Percentiles rank a stretch among this genome's conserved stretches.
These are phyloP conservation scores for Penstemon eatonii DNA, from an alignment of 257 asterid genomes.

Conservation along the genomic window DNA sequence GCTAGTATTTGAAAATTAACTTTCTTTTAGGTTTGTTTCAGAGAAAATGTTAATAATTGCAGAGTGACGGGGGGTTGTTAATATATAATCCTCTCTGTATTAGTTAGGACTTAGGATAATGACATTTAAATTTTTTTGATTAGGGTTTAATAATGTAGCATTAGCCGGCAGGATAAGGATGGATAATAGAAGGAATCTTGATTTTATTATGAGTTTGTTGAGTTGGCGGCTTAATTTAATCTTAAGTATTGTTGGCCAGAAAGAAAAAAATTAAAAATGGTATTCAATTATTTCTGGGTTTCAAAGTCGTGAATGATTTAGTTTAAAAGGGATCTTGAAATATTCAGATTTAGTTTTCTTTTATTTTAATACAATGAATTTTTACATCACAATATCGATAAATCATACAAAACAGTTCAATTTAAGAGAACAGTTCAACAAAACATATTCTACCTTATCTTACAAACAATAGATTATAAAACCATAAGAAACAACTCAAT, in stretches of 20 bases:
- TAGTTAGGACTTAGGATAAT: background rate
- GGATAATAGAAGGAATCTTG: slow-evolving; percentile 37
- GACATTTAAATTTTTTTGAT: slow-evolving; percentile 8
- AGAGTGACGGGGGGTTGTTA: background rate
- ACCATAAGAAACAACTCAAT: no score
- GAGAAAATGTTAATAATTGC: slow-evolving; percentile 27
- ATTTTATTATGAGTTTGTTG: slow-evolving; percentile 19
- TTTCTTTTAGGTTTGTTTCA: slow-evolving; percentile 8
- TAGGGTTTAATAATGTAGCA: slow-evolving; percentile 26
- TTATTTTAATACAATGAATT: no score
- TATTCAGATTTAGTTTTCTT: background rate
- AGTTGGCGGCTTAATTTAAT: background rate
- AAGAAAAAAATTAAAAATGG: background rate
- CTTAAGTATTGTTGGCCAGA: no score
- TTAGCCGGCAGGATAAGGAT: slow-evolving; percentile 30
- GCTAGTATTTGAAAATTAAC: slow-evolving; percentile 12
- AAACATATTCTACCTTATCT: no score
- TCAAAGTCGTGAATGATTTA: background rate
- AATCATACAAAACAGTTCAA: no score
- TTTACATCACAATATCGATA: no score
- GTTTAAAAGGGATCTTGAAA: background rate
- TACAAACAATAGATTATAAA: no score
- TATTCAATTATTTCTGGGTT: background rate
- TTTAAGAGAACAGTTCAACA: no score
- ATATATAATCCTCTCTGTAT: no score